Evolutionary conservation across 352 stramenopile genomes (phyloP).

Genomic region (Globisporangium iwayamae): DNA sequence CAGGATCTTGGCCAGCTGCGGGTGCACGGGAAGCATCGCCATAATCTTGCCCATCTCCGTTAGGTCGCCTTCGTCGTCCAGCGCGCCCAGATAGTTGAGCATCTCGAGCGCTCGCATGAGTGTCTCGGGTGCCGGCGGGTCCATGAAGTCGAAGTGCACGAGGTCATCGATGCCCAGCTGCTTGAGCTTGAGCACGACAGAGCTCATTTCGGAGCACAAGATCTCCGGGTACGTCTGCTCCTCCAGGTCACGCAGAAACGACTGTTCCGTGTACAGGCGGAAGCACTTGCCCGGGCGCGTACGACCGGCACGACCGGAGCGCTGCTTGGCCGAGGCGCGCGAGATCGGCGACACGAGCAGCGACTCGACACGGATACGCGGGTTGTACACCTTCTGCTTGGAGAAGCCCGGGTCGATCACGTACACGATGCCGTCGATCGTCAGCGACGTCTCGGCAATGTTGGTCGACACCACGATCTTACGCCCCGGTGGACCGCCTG

Average conservation of each 20-base stretch:
- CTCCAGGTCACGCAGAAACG: conserved; percentile 96
- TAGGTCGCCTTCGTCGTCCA: conserved; percentile 97
- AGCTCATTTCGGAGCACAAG: conserved; percentile 94
- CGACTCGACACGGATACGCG: conserved; percentile 97
- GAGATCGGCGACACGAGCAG: conserved; percentile 98
- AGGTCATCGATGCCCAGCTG: conserved; percentile 99
- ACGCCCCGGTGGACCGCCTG: conserved; percentile 83
- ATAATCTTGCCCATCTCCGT: conserved; percentile 92
- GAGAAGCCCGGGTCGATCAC: conserved; percentile 99
- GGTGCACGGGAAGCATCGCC: conserved; percentile 96
- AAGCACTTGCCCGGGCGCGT: conserved; percentile 94
- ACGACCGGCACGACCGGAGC: conserved; percentile 90
- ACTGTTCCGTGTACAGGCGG: conserved; percentile 97
- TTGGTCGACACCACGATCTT: conserved; percentile 99
- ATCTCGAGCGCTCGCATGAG: conserved; percentile 98
- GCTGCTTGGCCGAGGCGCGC: conserved; percentile 92
- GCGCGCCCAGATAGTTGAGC: conserved; percentile 96
- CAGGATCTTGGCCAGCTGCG: conserved; percentile 97
- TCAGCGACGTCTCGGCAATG: conserved; percentile 99
- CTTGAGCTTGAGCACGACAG: conserved; percentile 96
- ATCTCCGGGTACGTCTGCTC: conserved; percentile 99
- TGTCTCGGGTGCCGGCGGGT: conserved; percentile 97
- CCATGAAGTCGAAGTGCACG: conserved; percentile 99
- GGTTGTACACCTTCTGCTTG: conserved; percentile 99
- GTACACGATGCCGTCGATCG: conserved; percentile 99